Evolutionary conservation across 1,139 yeast species (phyloP).

Genomic region (Geotrichum candidum): DNA sequence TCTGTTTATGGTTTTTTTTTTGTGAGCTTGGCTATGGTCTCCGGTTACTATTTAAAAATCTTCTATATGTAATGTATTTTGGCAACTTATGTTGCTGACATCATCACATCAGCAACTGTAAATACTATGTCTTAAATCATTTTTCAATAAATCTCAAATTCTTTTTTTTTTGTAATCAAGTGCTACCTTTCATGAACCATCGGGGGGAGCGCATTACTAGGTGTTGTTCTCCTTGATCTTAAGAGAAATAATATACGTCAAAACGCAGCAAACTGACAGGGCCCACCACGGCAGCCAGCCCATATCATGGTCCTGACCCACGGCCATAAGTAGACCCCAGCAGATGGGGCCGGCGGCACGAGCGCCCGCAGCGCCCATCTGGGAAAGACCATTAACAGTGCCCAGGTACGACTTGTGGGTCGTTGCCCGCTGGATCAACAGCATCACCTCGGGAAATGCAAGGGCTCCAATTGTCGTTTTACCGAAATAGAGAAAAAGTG

Average conservation of each 20-base stretch:
- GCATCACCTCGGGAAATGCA: slow-evolving; percentile 29
- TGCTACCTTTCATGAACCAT: not conserved
- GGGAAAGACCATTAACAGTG: slow-evolving; percentile 32
- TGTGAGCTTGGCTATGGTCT: too few relatives aligned
- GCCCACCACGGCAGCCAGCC: slow-evolving; percentile 51
- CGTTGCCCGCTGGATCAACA: slow-evolving; percentile 32
- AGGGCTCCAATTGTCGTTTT: slow-evolving; percentile 25
- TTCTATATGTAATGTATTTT: too few relatives aligned
- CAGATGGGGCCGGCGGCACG: slow-evolving; percentile 53
- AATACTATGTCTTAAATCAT: not conserved
- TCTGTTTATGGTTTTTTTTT: too few relatives aligned
- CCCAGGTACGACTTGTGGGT: slow-evolving; percentile 31
- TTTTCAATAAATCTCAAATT: not conserved
- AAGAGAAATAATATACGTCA: slow-evolving; percentile 8
- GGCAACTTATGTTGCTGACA: too few relatives aligned
- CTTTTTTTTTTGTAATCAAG: not conserved
- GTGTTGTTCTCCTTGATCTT: not conserved
- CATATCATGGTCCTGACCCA: slow-evolving; percentile 40
- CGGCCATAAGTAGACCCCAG: slow-evolving; percentile 55
- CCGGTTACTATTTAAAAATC: too few relatives aligned
- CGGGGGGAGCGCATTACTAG: too few relatives aligned
- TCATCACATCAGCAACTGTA: too few relatives aligned
- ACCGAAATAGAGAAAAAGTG: slow-evolving; percentile 14
- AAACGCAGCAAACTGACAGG: slow-evolving; percentile 32
- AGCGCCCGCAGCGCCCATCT: slow-evolving; percentile 46